Evolutionary conservation across 2,329 filamentous ascomycete species (phyloP), one percentile per base, ranked within the genome.

Genomic region (Penicillium occitanis): DNA sequence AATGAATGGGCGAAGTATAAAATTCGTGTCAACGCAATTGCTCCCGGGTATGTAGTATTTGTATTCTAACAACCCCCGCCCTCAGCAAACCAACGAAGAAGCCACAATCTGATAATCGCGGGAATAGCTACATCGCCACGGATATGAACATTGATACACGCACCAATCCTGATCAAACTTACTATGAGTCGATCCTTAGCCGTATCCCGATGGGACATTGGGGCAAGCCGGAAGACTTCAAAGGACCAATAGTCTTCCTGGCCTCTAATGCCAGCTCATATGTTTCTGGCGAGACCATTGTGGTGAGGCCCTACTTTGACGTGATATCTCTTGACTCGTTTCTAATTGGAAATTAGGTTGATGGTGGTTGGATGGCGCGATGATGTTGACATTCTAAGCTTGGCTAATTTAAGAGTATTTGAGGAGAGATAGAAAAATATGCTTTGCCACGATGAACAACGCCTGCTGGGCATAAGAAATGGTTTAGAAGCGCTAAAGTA

Each of bases 1-100:
- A 71, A 69, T 60, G 70, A 71, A 55, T 70, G 67, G 68, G 70
- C 70, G 13, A 28, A 51, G 5, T 51, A 70, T 51, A 66, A 66
- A 17, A 70, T 71, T 66, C 58, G 67, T 13, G 70, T 71, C 46
- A 71, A 71, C 61, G 57, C 61, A 30, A 62, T 71, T 30, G 53
- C 55, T 1, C 70, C 70, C 1, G 70, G 70, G n/a, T 69, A 68
- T 44, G 48, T 55, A 11, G 28, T 30, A 46, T 17, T 42, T 55
- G 17, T n/a, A 19, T 46, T n/a, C n/a, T 46, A n/a, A 46, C 17
- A 42, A 5, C 8, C 33, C 40, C 7, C 37, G 17, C 3, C 28
- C 37, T 42, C 22, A 44, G 33, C 33, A 33, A 50, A 28, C 5
- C 2, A 55, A 51, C 13, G 35, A 17, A 19, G 25, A 11, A 25